Evolutionary conservation across 176 grass and related monocot species (phyloP), one percentile per base, ranked within the genome.

Genomic region (Guadua angustifolia): DNA sequence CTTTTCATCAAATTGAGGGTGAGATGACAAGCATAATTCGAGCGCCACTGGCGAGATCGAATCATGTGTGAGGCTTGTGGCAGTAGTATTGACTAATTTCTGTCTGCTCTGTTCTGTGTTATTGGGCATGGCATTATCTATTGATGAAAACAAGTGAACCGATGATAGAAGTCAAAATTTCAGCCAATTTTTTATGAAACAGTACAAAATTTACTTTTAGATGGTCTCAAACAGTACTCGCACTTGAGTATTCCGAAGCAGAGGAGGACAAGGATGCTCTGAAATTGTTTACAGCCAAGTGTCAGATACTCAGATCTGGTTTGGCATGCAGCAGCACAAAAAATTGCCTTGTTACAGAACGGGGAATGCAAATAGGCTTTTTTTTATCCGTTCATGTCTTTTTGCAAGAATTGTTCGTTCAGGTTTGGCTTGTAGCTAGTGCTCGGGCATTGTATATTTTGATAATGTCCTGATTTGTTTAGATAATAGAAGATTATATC

Each of bases 61-160:
- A 5, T 65, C 39, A 57, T 36, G 52, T n/a, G 33, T 4, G 77
- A 73, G 77, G 69, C 32, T 17, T 19, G 7, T 69, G 35, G 69
- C 35, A 49, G 75, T 87, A 61, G 55, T 49, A 51, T 49, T 70
- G 21, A 67, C 69, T 74, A 59, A 79, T 67, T 84, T 78, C 35
- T 64, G 32, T n/a, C 29, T 53, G 44, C 18, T 43, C 15, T 6
- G 9, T 39, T 53, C 3, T 7, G 42, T 64, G 35, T 72, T 38
- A 69, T 62, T 22, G 35, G 58, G 59, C 67, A 38, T 79, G 49
- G 0, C 45, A 17, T 8, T 29, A 83, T 40, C 46, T 4, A 66
- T 73, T 22, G 56, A 62, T 1, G 13, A 63, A 73, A 68, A 83
- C 16, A 58, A 39, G 19, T 36, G 68, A 72, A 13, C 11, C 32